Percentiles rank a stretch among this genome's conserved stretches.
These are phyloP conservation scores for Phytophthora pluvialis DNA, from an alignment of 352 stramenopile species.

Conservation along the genomic window DNA sequence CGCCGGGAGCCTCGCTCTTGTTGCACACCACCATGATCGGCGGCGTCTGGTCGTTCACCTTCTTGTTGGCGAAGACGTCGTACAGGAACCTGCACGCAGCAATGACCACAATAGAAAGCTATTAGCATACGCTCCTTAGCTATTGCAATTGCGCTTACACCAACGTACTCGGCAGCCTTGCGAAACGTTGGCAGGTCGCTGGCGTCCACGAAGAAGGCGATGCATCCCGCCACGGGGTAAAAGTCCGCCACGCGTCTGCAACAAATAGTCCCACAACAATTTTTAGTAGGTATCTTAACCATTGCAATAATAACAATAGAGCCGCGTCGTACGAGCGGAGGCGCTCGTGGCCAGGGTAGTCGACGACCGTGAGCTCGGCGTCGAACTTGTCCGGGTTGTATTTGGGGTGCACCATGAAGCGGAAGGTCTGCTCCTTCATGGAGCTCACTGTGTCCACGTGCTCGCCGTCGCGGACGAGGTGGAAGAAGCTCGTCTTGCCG, in stretches of 20 bases:
- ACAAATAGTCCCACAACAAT: slow-evolving; percentile 8
- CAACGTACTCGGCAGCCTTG: slow-evolving; percentile 78
- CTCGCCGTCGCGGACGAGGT: slow-evolving; percentile 71
- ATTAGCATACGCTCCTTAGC: not conserved
- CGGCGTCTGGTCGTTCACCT: slow-evolving; percentile 76
- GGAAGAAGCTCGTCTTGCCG: slow-evolving; percentile 88
- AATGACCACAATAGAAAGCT: not conserved
- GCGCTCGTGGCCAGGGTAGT: slow-evolving; percentile 85
- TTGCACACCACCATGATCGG: slow-evolving; percentile 85
- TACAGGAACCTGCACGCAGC: slow-evolving; percentile 66
- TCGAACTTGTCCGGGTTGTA: slow-evolving; percentile 79
- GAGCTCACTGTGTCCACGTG: slow-evolving; percentile 83
- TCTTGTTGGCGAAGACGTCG: slow-evolving; percentile 88
- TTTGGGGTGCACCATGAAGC: slow-evolving; percentile 67
- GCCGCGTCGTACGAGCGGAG: slow-evolving; percentile 63
- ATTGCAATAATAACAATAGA: slow-evolving; percentile 9
- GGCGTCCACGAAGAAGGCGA: slow-evolving; percentile 84
- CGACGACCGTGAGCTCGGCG: slow-evolving; percentile 72
- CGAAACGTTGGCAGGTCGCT: slow-evolving; percentile 67
- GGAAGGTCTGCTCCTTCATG: slow-evolving; percentile 82
- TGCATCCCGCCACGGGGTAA: slow-evolving; percentile 69
- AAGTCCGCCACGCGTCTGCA: slow-evolving; percentile 73
- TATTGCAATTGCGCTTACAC: slow-evolving; percentile 1
- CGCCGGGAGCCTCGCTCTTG: slow-evolving; percentile 71
- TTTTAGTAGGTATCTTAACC: not conserved